Evolutionary conservation across 257 asterid genomes (phyloP).

Genomic region (Solanum chmielewskii): DNA sequence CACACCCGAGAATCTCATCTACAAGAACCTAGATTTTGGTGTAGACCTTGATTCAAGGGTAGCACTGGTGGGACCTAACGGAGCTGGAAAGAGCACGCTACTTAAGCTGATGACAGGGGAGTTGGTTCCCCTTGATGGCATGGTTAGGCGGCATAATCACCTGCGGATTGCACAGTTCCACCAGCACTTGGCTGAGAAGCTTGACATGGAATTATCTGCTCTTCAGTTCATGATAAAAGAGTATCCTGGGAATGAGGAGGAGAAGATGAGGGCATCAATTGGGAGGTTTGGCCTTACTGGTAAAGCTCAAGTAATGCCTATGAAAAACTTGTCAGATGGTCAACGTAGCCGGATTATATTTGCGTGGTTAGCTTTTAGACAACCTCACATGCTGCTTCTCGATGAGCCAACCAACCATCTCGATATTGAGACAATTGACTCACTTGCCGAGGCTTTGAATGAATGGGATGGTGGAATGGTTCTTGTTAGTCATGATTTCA

Average conservation of each 20-base stretch:
- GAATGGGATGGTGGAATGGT: conserved; percentile 99
- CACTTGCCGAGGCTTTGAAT: conserved; percentile 88
- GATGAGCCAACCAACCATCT: conserved; percentile 98
- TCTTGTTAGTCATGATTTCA: conserved; percentile 91
- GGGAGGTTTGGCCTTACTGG: conserved; percentile 88
- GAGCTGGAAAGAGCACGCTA: conserved; percentile 96
- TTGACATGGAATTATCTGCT: conserved; percentile 75
- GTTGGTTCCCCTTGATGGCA: conserved; percentile 73
- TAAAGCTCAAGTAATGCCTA: conserved; percentile 95
- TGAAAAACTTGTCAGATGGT: conserved; percentile 86
- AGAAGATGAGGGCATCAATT: conserved; percentile 81
- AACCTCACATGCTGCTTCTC: conserved; percentile 75
- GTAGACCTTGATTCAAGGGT: conserved; percentile 94
- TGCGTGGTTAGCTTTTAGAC: conserved; percentile 95
- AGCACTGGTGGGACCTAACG: conserved; percentile 97
- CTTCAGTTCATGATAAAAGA: conserved; percentile 63
- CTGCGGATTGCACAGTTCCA: conserved; percentile 84
- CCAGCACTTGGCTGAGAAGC: conserved; percentile 89
- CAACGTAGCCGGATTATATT: conserved; percentile 83
- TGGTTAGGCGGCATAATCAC: conserved; percentile 95
- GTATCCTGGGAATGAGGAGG: conserved; percentile 90
- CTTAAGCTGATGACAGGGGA: conserved; percentile 98
- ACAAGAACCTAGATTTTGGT: conserved; percentile 84
- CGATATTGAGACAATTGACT: conserved; percentile 94
- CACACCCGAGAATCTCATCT: conserved; percentile 76